These are phyloP conservation scores for Suillus subaureus DNA, from an alignment of 768 basidiomycete species.

Conservation along the genomic window DNA sequence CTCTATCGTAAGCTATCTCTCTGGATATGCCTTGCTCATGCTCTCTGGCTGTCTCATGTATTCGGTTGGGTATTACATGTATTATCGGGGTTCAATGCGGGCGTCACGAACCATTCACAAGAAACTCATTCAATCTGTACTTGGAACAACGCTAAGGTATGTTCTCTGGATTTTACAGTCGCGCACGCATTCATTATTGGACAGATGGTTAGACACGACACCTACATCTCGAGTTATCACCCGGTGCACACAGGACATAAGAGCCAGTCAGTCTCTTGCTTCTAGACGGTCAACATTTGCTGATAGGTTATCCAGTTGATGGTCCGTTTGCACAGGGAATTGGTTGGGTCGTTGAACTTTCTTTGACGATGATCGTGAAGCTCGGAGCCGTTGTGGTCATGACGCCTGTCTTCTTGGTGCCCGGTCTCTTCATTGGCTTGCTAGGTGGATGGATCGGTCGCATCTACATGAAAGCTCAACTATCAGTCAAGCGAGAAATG, in stretches of 20 bases:
- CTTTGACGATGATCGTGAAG: constrained; percentile 37
- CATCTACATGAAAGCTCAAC: constrained; percentile 57
- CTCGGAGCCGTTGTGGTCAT: constrained; percentile 39
- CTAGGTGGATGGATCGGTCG: constrained; percentile 47
- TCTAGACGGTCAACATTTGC: not conserved
- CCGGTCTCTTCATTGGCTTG: constrained; percentile 36
- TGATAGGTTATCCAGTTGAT: constrained; percentile 32
- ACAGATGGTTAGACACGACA: constrained; percentile 52
- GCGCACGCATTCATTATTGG: constrained; percentile 32
- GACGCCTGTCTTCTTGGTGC: constrained; percentile 42
- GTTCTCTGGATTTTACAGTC: constrained; percentile 30
- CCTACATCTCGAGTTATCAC: constrained; percentile 63
- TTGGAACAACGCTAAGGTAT: constrained; percentile 65
- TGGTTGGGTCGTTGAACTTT: constrained; percentile 31
- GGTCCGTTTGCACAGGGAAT: constrained; percentile 32
- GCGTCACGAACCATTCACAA: constrained; percentile 59
- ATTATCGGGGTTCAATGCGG: constrained; percentile 49
- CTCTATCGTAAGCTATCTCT: constrained; percentile 46
- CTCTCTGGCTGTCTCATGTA: constrained; percentile 35
- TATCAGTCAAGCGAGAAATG: constrained; percentile 59
- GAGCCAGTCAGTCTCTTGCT: constrained; percentile 21
- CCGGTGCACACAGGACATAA: constrained; percentile 68
- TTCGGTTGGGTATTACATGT: constrained; percentile 38
- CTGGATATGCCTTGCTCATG: constrained; percentile 43
- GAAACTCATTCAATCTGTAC: constrained; percentile 51